phyloP scores from a whole-genome alignment of 352 stramenopile genomes.

The Pseudoperonospora humuli region DNA sequence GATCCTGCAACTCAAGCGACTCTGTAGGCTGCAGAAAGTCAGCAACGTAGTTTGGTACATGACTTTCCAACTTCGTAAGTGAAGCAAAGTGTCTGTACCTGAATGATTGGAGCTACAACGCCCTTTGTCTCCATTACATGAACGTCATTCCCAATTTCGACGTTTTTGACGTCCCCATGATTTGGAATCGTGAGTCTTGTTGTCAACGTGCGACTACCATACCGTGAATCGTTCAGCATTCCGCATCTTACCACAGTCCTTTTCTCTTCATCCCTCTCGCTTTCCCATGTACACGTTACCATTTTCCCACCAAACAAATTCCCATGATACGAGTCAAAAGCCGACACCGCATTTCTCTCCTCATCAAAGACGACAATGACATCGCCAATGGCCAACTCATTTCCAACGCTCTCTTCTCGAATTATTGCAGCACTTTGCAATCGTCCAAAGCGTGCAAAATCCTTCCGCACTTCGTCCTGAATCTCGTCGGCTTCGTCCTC shows the following conservation, averaged over 20 bases:
- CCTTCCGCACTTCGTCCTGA: constrained; percentile 22
- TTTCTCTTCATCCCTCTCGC: neutral
- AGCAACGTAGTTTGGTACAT: neutral
- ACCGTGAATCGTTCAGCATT: constrained; percentile 24
- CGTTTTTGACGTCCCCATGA: neutral
- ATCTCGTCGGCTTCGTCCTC: constrained; percentile 46
- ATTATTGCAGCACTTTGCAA: constrained; percentile 19
- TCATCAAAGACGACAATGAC: constrained; percentile 17
- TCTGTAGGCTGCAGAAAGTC: constrained; percentile 4
- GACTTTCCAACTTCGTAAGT: too few relatives aligned
- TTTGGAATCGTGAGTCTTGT: neutral
- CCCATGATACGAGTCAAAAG: constrained; percentile 15
- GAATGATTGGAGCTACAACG: neutral
- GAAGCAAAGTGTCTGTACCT: constrained; percentile 5
- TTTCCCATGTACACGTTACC: constrained; percentile 14
- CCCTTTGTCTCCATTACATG: neutral
- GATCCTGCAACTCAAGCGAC: constrained; percentile 2
- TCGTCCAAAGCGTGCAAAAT: constrained; percentile 25
- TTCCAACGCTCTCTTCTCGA: neutral
- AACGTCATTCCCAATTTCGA: neutral
- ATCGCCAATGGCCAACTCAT: constrained; percentile 5
- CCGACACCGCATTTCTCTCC: constrained; percentile 1
- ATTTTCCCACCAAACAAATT: constrained; percentile 30
- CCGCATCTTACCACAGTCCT: constrained; percentile 6
- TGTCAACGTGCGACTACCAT: constrained; percentile 26